Percentiles rank a stretch among this genome's conserved stretches.
These are phyloP conservation scores for Xerocomus amazonicus DNA, from an alignment of 1,284 basidiomycete species.

Conservation along the genomic window DNA sequence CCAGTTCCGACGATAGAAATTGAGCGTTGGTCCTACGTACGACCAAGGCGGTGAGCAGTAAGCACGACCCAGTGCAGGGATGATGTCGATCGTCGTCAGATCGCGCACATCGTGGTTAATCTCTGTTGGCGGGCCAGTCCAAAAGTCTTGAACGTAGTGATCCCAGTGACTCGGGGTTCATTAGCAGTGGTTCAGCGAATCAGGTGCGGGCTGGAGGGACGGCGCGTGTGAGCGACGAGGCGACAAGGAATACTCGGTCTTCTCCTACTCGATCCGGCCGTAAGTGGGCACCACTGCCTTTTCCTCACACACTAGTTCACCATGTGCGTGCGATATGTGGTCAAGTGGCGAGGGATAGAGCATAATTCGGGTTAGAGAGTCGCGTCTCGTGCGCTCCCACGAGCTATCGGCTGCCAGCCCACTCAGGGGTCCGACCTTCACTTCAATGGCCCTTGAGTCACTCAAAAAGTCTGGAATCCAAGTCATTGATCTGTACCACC, in stretches of 20 bases:
- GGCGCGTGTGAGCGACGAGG: slow-evolving; percentile 31
- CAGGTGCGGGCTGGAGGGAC: slow-evolving; percentile 2
- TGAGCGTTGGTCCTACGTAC: slow-evolving; percentile 1
- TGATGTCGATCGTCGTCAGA: slow-evolving; percentile 11
- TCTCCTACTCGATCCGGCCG: slow-evolving; percentile 11
- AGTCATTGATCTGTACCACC: slow-evolving; percentile 33
- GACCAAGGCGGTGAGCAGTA: slow-evolving; percentile 3
- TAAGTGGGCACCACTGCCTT: slow-evolving; percentile 8
- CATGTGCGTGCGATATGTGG: slow-evolving; percentile 8
- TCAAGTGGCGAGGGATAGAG: background rate
- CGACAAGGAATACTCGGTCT: slow-evolving; percentile 1
- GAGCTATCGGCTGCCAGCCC: slow-evolving; percentile 26
- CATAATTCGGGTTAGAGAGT: slow-evolving; percentile 6
- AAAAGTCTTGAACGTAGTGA: slow-evolving; percentile 10
- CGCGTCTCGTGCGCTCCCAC: slow-evolving; percentile 26
- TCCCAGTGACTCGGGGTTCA: slow-evolving; percentile 16
- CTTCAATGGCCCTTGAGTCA: slow-evolving; percentile 24
- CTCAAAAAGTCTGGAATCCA: slow-evolving; percentile 33
- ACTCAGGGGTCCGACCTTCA: slow-evolving; percentile 33
- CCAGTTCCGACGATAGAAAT: slow-evolving; percentile 8
- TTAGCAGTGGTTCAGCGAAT: slow-evolving; percentile 15
- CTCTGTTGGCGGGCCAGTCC: slow-evolving; percentile 5
- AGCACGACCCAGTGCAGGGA: slow-evolving; percentile 9
- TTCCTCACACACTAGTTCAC: slow-evolving; percentile 6
- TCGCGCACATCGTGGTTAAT: slow-evolving; percentile 29